These are phyloP conservation scores for Selaginella tamariscina DNA, from an alignment of 75 land plant species.

Conservation along the genomic window DNA sequence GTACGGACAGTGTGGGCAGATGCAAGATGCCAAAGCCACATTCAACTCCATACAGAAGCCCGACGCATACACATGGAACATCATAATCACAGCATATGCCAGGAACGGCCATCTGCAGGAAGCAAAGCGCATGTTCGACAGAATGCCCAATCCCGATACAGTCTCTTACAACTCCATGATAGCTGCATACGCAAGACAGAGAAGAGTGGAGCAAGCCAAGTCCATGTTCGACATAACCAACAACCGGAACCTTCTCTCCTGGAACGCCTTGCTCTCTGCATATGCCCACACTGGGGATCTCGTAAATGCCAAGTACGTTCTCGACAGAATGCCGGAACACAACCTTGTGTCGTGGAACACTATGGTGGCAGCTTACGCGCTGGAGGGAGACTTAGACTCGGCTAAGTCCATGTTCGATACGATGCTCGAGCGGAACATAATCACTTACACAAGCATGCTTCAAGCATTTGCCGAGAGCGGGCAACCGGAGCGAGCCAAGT, in stretches of 20 bases:
- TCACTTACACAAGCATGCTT: neutral
- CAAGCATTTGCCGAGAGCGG: neutral
- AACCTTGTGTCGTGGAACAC: constrained; percentile 5
- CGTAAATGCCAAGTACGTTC: neutral
- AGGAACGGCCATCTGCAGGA: neutral
- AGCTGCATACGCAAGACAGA: neutral
- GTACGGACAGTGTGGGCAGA: constrained; percentile 1
- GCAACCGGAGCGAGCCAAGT: neutral
- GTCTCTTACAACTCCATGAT: constrained; percentile 7
- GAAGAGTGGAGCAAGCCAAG: neutral
- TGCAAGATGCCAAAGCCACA: neutral
- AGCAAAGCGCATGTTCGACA: neutral
- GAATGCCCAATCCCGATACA: constrained; percentile 1
- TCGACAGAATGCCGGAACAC: neutral
- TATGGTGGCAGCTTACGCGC: constrained; percentile 2
- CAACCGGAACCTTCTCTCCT: constrained; percentile 1
- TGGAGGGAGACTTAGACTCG: neutral
- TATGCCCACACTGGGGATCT: constrained; percentile 1
- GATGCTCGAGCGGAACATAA: neutral
- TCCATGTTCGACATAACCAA: neutral
- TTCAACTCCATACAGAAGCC: neutral
- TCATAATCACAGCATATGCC: constrained; percentile 5
- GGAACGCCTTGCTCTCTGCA: constrained; percentile 4
- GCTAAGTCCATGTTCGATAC: neutral
- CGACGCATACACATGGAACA: neutral